Conservation (phyloP, 768 basidiomycete genomes). For the Lactarius vividus region DNA sequence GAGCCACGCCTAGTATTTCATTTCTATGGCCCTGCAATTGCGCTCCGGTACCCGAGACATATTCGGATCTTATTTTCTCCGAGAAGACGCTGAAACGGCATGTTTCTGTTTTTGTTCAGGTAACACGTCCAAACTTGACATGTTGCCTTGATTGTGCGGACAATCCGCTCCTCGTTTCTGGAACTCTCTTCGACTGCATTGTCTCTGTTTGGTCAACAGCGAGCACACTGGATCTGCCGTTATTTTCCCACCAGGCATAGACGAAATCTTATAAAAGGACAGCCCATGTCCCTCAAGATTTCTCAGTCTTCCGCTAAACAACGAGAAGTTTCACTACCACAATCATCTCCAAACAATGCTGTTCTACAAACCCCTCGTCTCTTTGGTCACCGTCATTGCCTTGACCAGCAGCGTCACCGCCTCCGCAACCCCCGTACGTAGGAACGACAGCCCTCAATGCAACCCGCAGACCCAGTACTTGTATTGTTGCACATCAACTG, state of each 20-base stretch:
- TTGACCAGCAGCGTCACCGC: neutral
- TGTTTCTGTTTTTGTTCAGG: neutral
- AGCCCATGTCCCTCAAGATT: neutral
- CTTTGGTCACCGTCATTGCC: neutral
- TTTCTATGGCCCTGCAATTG: neutral
- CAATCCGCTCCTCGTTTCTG: neutral
- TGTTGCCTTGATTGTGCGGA: neutral
- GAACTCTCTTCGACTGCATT: no score
- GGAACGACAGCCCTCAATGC: neutral
- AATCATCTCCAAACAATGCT: neutral
- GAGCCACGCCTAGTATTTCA: neutral
- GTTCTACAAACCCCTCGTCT: constrained; percentile 1
- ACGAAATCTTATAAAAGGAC: neutral
- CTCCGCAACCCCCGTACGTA: neutral
- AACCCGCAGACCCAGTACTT: no score
- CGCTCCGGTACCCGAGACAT: neutral
- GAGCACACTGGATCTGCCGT: neutral
- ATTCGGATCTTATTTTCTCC: neutral
- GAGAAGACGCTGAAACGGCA: neutral
- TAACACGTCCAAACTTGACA: neutral
- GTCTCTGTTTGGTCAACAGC: neutral
- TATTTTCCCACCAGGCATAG: neutral
- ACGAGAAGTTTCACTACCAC: neutral
- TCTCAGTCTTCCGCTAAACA: neutral
- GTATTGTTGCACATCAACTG: no score